Conservation (phyloP, 176 grass and related monocot genomes). For the Canna indica region DNA sequence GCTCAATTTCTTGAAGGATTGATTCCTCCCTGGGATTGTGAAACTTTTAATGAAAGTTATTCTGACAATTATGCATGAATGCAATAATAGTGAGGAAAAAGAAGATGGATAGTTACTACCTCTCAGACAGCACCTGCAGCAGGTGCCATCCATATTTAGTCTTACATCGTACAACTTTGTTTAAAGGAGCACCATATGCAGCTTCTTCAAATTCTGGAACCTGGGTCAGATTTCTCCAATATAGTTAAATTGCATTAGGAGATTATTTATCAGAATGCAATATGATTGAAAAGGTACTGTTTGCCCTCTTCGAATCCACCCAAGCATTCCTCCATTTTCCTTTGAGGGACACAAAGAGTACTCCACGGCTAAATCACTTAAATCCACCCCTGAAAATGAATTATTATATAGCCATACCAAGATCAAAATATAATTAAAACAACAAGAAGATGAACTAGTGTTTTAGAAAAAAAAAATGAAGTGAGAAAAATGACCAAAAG, state of each 20-base stretch:
- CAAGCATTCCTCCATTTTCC: slow-evolving; percentile 95
- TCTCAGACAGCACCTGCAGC: slow-evolving; percentile 95
- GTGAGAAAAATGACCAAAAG: neutral
- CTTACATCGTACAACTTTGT: slow-evolving; percentile 87
- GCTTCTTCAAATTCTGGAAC: slow-evolving; percentile 97
- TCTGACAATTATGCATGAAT: neutral
- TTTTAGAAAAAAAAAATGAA: neutral
- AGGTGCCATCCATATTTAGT: slow-evolving; percentile 99
- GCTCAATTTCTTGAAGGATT: slow-evolving; percentile 67
- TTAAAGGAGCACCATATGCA: slow-evolving; percentile 80
- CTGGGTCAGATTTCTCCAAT: slow-evolving; percentile 38
- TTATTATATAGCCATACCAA: neutral
- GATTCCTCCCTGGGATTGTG: slow-evolving; percentile 61
- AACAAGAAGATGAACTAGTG: neutral
- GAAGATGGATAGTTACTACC: slow-evolving; percentile 32
- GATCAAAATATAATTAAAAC: neutral
- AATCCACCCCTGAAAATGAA: slow-evolving; percentile 54
- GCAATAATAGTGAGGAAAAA: neutral
- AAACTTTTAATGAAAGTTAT: slow-evolving; percentile 6
- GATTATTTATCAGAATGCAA: too few species aligned
- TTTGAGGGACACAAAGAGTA: slow-evolving; percentile 92
- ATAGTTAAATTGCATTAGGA: too few species aligned
- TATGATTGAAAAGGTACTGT: slow-evolving; percentile 55
- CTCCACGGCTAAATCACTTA: slow-evolving; percentile 85
- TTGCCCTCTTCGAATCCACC: slow-evolving; percentile 84